These are phyloP conservation scores for Cystofilobasidium macerans DNA, from an alignment of 768 basidiomycete genomes.

Conservation along the genomic window DNA sequence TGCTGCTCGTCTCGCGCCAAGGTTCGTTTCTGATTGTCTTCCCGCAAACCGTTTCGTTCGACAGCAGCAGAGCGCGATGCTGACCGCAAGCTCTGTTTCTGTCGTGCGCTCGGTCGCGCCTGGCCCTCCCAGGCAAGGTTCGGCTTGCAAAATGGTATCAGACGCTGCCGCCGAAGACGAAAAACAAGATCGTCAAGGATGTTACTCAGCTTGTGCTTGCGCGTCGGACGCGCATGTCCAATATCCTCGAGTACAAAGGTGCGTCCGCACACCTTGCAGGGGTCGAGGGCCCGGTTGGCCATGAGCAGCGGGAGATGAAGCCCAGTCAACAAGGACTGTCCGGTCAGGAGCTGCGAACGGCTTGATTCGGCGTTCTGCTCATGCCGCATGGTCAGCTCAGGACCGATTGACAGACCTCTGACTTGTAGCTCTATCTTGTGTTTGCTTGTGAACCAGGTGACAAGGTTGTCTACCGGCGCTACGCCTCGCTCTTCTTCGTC, in stretches of 20 bases:
- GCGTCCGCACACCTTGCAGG: too few species aligned
- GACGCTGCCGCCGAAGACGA: constrained; percentile 57
- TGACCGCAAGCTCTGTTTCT: constrained; percentile 16
- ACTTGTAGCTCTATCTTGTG: background rate
- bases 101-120: background rate
- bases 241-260: constrained; percentile 96
- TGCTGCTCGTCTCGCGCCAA: constrained; percentile 87
- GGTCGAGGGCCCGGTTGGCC: too few species aligned
- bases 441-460: constrained; percentile 6
- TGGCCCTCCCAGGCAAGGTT: constrained; percentile 58
- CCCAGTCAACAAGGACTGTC: background rate
- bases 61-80: constrained; percentile 7
- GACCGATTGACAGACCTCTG: background rate
- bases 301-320: too few species aligned
- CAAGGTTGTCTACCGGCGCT: constrained; percentile 87
- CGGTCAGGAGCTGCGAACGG: background rate
- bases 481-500: constrained; percentile 92
- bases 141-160: constrained; percentile 93
- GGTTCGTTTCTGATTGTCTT: constrained; percentile 36
- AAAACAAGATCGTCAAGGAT: constrained; percentile 87
- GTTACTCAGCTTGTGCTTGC: constrained; percentile 85
- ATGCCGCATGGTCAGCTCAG: too few species aligned
- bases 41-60: constrained; percentile 24
- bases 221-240: constrained; percentile 82
- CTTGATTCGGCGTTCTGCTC: background rate